Conservation (phyloP, 169 alveolate species). For the Cryptosporidium felis region DNA sequence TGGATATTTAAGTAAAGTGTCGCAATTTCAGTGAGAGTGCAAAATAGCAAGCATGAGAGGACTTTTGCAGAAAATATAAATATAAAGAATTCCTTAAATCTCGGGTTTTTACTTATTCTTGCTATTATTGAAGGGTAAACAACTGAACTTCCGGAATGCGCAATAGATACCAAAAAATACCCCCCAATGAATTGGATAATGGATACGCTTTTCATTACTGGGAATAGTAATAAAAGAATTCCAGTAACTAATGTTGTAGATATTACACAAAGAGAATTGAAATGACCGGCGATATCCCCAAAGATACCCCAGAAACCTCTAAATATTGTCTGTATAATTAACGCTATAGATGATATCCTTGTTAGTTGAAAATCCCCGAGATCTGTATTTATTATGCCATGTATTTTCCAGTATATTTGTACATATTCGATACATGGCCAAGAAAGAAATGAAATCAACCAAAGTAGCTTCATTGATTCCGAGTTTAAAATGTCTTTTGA, state of each 20-base stretch:
- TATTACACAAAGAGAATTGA: slow-evolving; percentile 32
- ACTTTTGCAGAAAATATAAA: slow-evolving; percentile 36
- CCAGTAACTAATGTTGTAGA: slow-evolving; percentile 26
- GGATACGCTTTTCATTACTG: slow-evolving; percentile 12
- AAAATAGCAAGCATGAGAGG: slow-evolving; percentile 39
- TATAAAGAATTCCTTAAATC: background rate
- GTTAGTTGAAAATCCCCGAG: slow-evolving; percentile 47
- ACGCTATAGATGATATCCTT: slow-evolving; percentile 19
- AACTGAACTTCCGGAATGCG: slow-evolving; percentile 52
- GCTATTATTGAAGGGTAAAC: slow-evolving; percentile 30
- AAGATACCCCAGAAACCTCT: slow-evolving; percentile 52
- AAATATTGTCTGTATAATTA: slow-evolving; percentile 10
- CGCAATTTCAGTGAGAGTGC: slow-evolving; percentile 8
- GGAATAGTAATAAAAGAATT: slow-evolving; percentile 18
- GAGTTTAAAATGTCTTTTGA: background rate
- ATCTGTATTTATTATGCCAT: slow-evolving; percentile 27
- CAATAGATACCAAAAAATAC: slow-evolving; percentile 40
- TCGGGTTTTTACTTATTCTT: background rate
- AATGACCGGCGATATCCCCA: slow-evolving; percentile 20
- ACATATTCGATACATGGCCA: slow-evolving; percentile 55
- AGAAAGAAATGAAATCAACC: slow-evolving; percentile 44
- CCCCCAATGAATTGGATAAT: slow-evolving; percentile 24
- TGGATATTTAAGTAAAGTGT: background rate
- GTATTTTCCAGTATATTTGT: slow-evolving; percentile 53
- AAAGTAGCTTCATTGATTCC: slow-evolving; percentile 36